Percentiles rank a stretch among this genome's conserved stretches.
Conservation (phyloP, 2,329 filamentous ascomycete genomes). For the Epichloe baconii region DNA sequence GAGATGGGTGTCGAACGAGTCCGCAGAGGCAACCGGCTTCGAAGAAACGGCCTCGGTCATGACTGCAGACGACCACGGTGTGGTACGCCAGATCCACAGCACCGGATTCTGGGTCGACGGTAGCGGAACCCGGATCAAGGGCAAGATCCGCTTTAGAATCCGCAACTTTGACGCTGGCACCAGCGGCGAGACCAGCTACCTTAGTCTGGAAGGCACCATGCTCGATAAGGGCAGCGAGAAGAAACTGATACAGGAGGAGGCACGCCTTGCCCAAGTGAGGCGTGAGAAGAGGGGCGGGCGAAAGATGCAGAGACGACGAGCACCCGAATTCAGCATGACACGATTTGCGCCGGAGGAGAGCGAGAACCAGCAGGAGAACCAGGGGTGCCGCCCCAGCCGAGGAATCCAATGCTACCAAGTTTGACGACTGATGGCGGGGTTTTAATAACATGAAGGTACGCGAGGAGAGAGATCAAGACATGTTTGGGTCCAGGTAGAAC, state of each 20-base stretch:
- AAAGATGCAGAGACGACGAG: conserved; percentile 20
- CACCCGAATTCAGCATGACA: conserved; percentile 44
- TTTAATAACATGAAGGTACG: not conserved
- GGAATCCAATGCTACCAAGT: conserved; percentile 8
- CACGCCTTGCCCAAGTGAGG: conserved; percentile 26
- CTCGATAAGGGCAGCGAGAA: conserved; percentile 54
- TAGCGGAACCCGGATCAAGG: conserved; percentile 54
- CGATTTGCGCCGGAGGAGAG: conserved; percentile 36
- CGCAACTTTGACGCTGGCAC: conserved; percentile 72
- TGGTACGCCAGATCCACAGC: conserved; percentile 37
- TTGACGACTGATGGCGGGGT: not conserved
- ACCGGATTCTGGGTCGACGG: conserved; percentile 66
- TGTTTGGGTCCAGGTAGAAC: not conserved
- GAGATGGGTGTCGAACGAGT: conserved; percentile 58
- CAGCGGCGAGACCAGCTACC: conserved; percentile 62
- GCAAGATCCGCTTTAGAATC: conserved; percentile 63
- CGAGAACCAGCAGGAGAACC: conserved; percentile 14
- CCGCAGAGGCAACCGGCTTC: conserved; percentile 24
- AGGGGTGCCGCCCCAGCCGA: conserved; percentile 11
- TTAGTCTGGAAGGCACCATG: conserved; percentile 84
- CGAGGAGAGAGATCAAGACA: not conserved
- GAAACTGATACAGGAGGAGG: conserved; percentile 32
- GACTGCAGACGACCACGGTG: conserved; percentile 36
- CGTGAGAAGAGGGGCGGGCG: conserved; percentile 22
- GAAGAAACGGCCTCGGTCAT: conserved; percentile 29